Percentiles rank a stretch among this genome's conserved stretches.
phyloP scores from a whole-genome alignment of 345 rosid species.

The Populus simonii region DNA sequence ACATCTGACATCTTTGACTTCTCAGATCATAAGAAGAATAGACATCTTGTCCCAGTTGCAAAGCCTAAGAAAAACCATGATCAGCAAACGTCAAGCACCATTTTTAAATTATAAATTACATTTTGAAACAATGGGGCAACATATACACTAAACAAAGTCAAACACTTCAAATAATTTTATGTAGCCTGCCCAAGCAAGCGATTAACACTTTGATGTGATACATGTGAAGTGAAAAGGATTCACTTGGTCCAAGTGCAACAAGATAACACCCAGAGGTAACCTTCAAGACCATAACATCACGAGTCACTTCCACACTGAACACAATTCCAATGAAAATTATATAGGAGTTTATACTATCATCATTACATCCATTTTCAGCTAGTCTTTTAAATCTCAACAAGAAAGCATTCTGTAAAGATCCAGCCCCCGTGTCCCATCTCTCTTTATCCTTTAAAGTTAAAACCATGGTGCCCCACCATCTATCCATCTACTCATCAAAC shows the following conservation, averaged over 20 bases:
- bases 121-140: background rate
- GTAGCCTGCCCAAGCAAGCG: background rate
- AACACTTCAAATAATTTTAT: background rate
- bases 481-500: background rate
- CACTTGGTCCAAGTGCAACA: background rate
- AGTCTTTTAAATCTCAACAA: background rate
- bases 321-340: background rate
- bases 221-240: background rate
- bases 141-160: background rate
- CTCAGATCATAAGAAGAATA: conserved; percentile 18
- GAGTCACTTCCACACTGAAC: background rate
- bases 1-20: conserved; percentile 36
- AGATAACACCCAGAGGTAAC: background rate
- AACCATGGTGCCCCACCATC: background rate
- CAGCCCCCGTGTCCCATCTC: background rate
- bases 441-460: background rate
- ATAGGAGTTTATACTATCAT: background rate
- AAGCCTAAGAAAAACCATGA: conserved; percentile 14
- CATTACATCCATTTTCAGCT: background rate
- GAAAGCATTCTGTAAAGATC: background rate
- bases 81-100: background rate
- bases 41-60: conserved; percentile 35
- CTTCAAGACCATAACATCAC: background rate
- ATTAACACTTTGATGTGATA: background rate
- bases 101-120: background rate